Conservation (phyloP, 305 asterid species). For the Solanum aculeatissimum region DNA sequence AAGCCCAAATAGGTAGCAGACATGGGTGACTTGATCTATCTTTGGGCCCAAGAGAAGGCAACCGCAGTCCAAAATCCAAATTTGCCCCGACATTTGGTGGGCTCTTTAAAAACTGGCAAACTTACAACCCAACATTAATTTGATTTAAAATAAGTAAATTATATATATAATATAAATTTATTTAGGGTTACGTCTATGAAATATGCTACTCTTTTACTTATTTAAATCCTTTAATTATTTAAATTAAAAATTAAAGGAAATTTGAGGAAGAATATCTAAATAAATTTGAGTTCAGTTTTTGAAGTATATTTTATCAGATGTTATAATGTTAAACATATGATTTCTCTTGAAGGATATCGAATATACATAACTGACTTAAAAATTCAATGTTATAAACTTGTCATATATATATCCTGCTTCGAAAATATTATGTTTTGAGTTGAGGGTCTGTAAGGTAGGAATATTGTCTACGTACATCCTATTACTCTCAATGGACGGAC, state of each 20-base stretch:
- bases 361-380: background rate
- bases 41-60: too few species aligned
- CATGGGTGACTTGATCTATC: background rate
- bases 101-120: background rate
- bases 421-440: background rate
- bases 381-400: background rate
- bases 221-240: background rate
- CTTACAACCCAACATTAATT: background rate
- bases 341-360: background rate
- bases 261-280: background rate
- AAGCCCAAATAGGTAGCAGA: background rate
- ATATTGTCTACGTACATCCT: too few species aligned
- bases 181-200: background rate
- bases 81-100: background rate
- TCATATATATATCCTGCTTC: background rate
- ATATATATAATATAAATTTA: background rate
- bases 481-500: too few species aligned
- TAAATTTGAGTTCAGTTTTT: too few species aligned
- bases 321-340: background rate
- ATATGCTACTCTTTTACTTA: background rate
- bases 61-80: too few species aligned
- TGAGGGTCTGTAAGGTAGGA: too few species aligned
- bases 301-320: too few species aligned
- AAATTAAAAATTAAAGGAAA: background rate
- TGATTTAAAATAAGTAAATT: background rate